Conservation (phyloP, 345 rosid species). For the Trapa bicornis region DNA sequence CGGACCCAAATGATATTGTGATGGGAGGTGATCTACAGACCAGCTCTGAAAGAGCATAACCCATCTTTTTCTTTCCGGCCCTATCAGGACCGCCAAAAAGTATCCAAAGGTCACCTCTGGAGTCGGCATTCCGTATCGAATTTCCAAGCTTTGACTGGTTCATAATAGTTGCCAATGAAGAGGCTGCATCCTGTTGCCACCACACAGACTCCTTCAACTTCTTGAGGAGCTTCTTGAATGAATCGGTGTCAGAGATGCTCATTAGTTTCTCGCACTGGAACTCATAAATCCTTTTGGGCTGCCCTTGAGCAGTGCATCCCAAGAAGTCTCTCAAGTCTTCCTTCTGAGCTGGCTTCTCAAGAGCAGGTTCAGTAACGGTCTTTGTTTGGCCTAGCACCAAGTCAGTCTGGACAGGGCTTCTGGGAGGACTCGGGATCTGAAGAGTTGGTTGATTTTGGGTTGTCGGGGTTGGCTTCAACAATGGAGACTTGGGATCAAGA, state of each 20-base stretch:
- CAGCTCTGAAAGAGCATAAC: conserved; percentile 54
- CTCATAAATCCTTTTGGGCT: conserved; percentile 31
- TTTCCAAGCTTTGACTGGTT: conserved; percentile 60
- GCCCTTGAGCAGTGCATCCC: conserved; percentile 53
- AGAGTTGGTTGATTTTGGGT: conserved; percentile 18
- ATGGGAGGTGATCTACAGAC: conserved; percentile 41
- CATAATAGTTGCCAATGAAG: conserved; percentile 60
- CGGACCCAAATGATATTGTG: conserved; percentile 49
- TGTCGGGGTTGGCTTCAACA: conserved; percentile 20
- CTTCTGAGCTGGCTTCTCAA: conserved; percentile 18
- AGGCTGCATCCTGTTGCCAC: conserved; percentile 97
- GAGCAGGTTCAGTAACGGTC: conserved; percentile 14
- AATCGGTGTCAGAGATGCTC: conserved; percentile 41
- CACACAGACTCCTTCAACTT: conserved; percentile 61
- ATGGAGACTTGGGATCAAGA: conserved; percentile 48
- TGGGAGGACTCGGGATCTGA: conserved; percentile 27
- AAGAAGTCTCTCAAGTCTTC: conserved; percentile 49
- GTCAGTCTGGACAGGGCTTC: conserved; percentile 81
- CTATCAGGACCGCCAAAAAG: conserved; percentile 79
- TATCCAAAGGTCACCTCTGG: conserved; percentile 75
- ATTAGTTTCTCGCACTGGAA: conserved; percentile 26
- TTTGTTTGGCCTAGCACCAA: conserved; percentile 63
- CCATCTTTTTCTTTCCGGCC: conserved; percentile 85
- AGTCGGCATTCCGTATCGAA: conserved; percentile 35
- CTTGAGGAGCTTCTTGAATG: conserved; percentile 67